A percentile compares a stretch with the other conserved stretches of the same genome.
phyloP scores from a whole-genome alignment of 352 stramenopile species.

The Pythium plurisporium region DNA sequence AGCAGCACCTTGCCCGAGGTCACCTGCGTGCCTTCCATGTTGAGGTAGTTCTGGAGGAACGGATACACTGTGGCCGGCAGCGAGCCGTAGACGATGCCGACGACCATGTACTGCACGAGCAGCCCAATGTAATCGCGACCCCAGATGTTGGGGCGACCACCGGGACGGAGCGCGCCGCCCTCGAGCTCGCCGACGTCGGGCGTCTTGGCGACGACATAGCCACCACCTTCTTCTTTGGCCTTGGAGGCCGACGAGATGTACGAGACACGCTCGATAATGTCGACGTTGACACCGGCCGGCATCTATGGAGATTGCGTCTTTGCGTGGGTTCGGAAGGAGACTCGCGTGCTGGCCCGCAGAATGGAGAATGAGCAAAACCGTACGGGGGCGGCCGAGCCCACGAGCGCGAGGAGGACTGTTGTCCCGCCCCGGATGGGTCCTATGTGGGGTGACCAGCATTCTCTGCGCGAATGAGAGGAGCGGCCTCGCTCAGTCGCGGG shows the following conservation, averaged over 20 bases:
- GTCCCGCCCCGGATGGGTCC: too few species aligned
- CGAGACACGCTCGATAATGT: conserved; percentile 18
- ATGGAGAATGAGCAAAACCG: too few species aligned
- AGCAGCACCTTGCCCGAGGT: conserved; percentile 19
- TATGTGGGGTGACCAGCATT: too few species aligned
- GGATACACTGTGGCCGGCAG: conserved; percentile 24
- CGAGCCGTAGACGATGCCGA: conserved; percentile 11
- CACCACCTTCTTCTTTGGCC: conserved; percentile 12
- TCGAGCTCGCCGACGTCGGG: conserved; percentile 18
- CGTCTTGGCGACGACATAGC: conserved; percentile 20
- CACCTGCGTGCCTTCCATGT: conserved; percentile 25
- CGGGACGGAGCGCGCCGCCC: conserved; percentile 24
- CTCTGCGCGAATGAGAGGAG: too few species aligned
- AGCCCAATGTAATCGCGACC: conserved; percentile 21
- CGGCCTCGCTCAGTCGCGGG: too few species aligned
- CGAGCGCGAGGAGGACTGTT: too few species aligned
- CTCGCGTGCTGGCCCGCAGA: too few species aligned
- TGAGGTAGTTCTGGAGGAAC: conserved; percentile 25
- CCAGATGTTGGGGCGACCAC: conserved; percentile 14
- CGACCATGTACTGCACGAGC: conserved; percentile 19
- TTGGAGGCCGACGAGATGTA: conserved; percentile 11
- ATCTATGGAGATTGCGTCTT: too few species aligned
- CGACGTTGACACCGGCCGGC: too few species aligned
- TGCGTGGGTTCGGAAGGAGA: too few species aligned
- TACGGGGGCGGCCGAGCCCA: too few species aligned